These are phyloP conservation scores for Trichoderma sp. DNA, from an alignment of 2,329 filamentous ascomycete species.

Conservation along the genomic window DNA sequence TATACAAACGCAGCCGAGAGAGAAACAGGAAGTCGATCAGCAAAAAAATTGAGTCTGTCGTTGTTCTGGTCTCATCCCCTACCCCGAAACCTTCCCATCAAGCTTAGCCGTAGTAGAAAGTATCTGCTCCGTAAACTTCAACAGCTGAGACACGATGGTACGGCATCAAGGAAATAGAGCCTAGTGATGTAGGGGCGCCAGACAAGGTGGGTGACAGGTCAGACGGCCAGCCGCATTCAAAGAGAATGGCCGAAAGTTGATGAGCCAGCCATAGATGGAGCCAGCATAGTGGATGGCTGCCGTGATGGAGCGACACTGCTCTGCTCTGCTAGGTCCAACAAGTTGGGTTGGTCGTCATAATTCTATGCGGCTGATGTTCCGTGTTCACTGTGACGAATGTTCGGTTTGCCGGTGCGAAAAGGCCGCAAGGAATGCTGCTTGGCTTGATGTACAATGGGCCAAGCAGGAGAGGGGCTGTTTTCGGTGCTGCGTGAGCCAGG, in stretches of 20 bases:
- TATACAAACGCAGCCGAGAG: conserved; percentile 17
- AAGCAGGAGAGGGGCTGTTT: background rate
- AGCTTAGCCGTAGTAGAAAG: background rate
- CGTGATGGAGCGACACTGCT: conserved; percentile 1
- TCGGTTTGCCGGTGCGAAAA: conserved; percentile 2
- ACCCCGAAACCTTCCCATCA: background rate
- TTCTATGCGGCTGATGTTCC: conserved; percentile 8
- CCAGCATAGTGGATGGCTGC: background rate
- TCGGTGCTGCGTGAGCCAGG: background rate
- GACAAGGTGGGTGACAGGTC: conserved; percentile 26
- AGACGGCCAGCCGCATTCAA: conserved; percentile 28
- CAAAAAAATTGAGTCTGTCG: background rate
- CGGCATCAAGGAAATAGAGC: background rate
- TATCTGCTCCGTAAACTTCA: conserved; percentile 2
- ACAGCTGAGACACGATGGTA: conserved; percentile 1
- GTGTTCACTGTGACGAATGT: conserved; percentile 6
- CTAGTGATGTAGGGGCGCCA: conserved; percentile 8
- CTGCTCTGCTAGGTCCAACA: background rate
- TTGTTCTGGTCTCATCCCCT: background rate
- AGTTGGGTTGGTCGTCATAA: conserved; percentile 4
- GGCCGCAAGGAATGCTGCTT: conserved; percentile 14
- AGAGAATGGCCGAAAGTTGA: background rate
- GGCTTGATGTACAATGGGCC: conserved; percentile 1
- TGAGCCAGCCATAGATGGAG: background rate
- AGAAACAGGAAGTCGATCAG: conserved; percentile 28